Base-by-base conservation (phyloP, 768 basidiomycete species). In the Xanthoconium purpureum region DNA sequence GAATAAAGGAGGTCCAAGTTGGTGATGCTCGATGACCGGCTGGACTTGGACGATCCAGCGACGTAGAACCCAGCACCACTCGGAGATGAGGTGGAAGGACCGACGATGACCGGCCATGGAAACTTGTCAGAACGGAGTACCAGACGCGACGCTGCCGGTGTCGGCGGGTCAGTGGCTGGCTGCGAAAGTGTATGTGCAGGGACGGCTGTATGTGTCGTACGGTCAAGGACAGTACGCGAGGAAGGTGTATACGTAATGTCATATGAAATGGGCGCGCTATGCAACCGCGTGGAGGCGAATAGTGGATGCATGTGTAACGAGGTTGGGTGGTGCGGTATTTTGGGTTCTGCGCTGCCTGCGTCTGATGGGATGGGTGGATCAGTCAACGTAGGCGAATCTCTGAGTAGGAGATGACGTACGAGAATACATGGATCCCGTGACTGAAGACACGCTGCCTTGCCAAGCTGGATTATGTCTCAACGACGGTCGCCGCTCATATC, bases 91-190 rank as follows among this genome's bases (percentile, higher is more conserved):
- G 64, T 67, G 24, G 71, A 67, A 12, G 75, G 70, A 24, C 72
- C 71, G 33, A 84, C 83, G 37, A 82, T 57, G 55, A 87, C 76
- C 1, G 80, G 73, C 86, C 85, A 87, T 4, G 84, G 84, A 56
- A 87, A 77, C 56, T 82, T 80, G 52, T 81, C 77, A 35, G 79
- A 80, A 38, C 75, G 77, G 9, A 88, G 75, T 12, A 83, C 73
- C 33, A 87, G 74, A 20, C 74, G 75, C 2, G 77, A 70, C 47
- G 74, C 71, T n/a, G 72, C 67, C 4, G 73, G 67, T 1, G 73
- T 80, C 3, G 82, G 79, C 0, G 85, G 86, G 54, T 85, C 81
- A 3, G 85, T 88, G 15, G 86, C 84, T 8, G 85, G 83, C 63
- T 86, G 82, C 2, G 78, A 68, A 43, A 88, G 79, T 0, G 80